Evolutionary conservation across 73 alveolate genomes (phyloP).

Genomic region (Tetrahymena malaccensis): DNA sequence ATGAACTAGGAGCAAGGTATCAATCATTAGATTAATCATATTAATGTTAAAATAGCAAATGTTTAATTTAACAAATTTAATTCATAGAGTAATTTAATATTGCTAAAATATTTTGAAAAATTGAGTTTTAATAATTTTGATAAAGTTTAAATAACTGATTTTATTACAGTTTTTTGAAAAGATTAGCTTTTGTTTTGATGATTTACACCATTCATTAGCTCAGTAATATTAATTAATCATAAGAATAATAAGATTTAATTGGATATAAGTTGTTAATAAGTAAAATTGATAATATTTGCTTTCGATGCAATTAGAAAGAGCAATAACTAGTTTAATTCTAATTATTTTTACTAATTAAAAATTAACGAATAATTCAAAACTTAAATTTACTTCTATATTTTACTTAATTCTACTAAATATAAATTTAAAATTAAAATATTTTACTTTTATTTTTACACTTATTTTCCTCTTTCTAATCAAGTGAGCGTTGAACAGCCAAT

Average conservation of each 20-base stretch:
- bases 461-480: too few species aligned
- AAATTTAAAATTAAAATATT: too few species aligned
- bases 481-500: not conserved
- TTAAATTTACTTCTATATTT: not conserved
- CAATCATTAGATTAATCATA: not conserved
- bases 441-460: not conserved
- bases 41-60: too few species aligned
- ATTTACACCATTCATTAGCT: not conserved
- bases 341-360: too few species aligned
- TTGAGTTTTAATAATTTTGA: too few species aligned
- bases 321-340: too few species aligned
- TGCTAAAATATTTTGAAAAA: too few species aligned
- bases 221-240: too few species aligned
- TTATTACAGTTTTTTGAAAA: too few species aligned
- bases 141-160: too few species aligned
- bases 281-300: not conserved
- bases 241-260: too few species aligned
- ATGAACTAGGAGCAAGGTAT: not conserved
- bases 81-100: too few species aligned
- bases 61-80: not conserved
- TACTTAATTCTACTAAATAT: not conserved
- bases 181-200: not conserved
- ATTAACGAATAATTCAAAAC: not conserved
- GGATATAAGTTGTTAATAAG: not conserved
- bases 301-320: not conserved